Base-by-base conservation (phyloP, 2,329 filamentous ascomycete species). In the Monosporascus sp. region DNA sequence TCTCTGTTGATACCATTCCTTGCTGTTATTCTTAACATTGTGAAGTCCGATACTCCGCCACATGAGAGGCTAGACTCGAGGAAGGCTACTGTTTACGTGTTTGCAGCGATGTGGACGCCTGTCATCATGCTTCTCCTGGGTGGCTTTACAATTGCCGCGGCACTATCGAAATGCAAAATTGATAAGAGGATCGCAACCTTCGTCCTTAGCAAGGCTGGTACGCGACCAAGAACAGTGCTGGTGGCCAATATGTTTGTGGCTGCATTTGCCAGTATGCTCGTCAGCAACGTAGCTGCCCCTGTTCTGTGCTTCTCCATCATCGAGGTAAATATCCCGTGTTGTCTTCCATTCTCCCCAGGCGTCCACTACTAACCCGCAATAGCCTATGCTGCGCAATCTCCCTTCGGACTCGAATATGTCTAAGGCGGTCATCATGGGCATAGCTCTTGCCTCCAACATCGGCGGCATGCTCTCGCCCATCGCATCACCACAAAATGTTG, bases 161-260 rank as follows among this genome's bases (percentile, higher is more conserved):
- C 94, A 0, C 74, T 99, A 52, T 96, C 91, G 48, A 99, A 99
- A 70, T 96, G 96, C 72, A 94, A 92, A 62, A 97, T 99, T 65
- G 94, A 96, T 56, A 97, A 97, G 73, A 88, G 94, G 67, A 91
- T 99, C 74, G 94, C 94, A 2, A 97, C 93, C 1, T 90, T 97
- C 64, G 89, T 99, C 27, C 80, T 99, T 36, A 96, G 91, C 76
- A 97, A 96, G 75, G 94, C 94, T 8, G 94, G 94, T 7, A 97
- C 94, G 3, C 88, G 86, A 63, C 94, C 94, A 9, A 81, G 86
- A 52, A 93, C 89, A 2, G 94, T 99, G 3, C 79, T 99, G 5
- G 73, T 99, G n/a, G 94, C 93, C 51, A 97, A 93, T 74, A 99
- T 99, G 94, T 92, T 97, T 63, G 94, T 99, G 43, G 92, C 93